A percentile compares a stretch with the other conserved stretches of the same genome.
phyloP scores from a whole-genome alignment of 2,329 filamentous ascomycete species.

The Metarhizium anisopliae region DNA sequence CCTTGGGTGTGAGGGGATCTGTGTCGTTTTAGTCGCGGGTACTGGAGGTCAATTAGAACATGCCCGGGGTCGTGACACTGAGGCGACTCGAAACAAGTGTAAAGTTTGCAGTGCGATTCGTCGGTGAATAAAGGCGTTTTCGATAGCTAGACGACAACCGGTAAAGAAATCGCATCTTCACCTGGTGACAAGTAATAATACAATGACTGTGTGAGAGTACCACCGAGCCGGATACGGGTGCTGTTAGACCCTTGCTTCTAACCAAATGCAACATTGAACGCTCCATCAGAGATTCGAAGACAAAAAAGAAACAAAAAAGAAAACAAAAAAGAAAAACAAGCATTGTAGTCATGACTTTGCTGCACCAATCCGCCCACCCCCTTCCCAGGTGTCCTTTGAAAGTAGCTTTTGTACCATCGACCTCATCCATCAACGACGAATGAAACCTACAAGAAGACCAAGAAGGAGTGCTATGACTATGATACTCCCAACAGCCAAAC shows the following conservation, averaged over 20 bases:
- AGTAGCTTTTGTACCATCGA: too few relatives aligned
- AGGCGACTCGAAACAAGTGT: too few relatives aligned
- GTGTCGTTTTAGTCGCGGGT: too few relatives aligned
- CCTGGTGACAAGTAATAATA: neutral
- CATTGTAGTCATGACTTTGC: neutral
- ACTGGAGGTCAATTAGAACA: too few relatives aligned
- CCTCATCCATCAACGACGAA: too few relatives aligned
- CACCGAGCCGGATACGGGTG: neutral
- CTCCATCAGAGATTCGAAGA: neutral
- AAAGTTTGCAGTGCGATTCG: too few relatives aligned
- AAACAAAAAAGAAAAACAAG: neutral
- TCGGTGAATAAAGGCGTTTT: neutral
- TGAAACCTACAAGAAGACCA: rapidly evolving
- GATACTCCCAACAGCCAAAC: slow-evolving; percentile 63
- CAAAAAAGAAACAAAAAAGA: neutral
- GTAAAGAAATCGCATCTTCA: neutral
- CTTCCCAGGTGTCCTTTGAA: neutral
- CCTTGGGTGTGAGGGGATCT: too few relatives aligned
- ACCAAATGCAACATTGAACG: neutral
- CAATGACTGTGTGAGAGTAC: neutral
- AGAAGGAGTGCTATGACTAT: slow-evolving; percentile 40
- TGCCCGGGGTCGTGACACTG: too few relatives aligned
- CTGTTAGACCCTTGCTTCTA: neutral
- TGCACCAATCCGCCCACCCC: neutral
- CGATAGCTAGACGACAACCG: neutral